Conservation (phyloP, 2,329 filamentous ascomycete genomes). For the Hymenoscyphus linearis region DNA sequence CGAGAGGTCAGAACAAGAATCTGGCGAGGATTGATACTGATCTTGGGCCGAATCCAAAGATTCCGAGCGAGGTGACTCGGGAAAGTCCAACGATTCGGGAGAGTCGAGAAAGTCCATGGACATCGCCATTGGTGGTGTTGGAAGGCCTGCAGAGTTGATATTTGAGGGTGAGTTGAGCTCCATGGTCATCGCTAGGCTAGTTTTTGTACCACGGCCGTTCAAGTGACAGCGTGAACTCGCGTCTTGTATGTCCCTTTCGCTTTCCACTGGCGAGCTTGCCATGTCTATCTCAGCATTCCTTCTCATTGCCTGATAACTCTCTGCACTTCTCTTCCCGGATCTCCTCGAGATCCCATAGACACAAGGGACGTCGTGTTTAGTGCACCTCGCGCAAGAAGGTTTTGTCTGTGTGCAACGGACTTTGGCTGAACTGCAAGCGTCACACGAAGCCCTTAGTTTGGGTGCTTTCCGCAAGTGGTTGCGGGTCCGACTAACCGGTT, state of each 20-base stretch:
- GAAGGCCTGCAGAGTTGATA: slow-evolving; percentile 3
- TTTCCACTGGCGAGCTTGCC: not conserved
- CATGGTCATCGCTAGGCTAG: slow-evolving; percentile 2
- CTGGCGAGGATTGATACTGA: slow-evolving; percentile 6
- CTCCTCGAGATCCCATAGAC: slow-evolving; percentile 9
- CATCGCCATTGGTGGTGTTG: slow-evolving; percentile 6
- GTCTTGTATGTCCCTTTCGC: slow-evolving; percentile 4
- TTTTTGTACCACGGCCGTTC: not conserved
- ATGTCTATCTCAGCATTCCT: slow-evolving; percentile 6
- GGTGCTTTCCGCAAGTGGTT: slow-evolving; percentile 6
- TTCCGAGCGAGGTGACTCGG: not conserved
- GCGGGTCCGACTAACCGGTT: slow-evolving; percentile 6
- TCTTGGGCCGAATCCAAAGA: slow-evolving; percentile 3
- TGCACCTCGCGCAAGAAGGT: slow-evolving; percentile 9
- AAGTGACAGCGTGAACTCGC: not conserved
- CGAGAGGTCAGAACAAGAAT: slow-evolving; percentile 5
- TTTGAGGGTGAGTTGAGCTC: not conserved
- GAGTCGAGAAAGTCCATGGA: slow-evolving; percentile 9
- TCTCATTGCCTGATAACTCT: slow-evolving; percentile 11
- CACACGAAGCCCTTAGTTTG: slow-evolving; percentile 10
- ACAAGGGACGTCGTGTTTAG: slow-evolving; percentile 9
- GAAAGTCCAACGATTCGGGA: not conserved
- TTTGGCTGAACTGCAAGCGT: slow-evolving; percentile 11
- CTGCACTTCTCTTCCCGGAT: slow-evolving; percentile 10
- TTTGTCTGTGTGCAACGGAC: slow-evolving; percentile 9